phyloP scores from a whole-genome alignment of 2,329 filamentous ascomycete species.

The Xylogone sp. region DNA sequence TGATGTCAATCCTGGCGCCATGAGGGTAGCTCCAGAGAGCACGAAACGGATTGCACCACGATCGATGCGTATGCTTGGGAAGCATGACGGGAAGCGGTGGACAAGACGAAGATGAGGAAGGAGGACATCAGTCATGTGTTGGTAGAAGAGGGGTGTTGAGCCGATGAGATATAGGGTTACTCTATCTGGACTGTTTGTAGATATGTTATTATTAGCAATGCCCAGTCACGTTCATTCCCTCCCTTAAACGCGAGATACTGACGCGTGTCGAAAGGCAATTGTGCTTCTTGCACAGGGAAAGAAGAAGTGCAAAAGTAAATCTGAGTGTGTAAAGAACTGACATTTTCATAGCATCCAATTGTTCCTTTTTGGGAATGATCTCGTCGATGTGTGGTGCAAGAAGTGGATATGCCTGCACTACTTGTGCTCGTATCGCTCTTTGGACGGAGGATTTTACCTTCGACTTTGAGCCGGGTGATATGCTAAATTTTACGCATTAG shows the following conservation, averaged over 20 bases:
- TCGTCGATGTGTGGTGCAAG: constrained; percentile 88
- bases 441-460: constrained; percentile 98
- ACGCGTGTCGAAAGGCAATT: background rate
- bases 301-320: too few species aligned
- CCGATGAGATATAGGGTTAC: constrained; percentile 84
- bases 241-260: too few species aligned
- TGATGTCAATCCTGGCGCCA: constrained; percentile 90
- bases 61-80: constrained; percentile 85
- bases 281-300: too few species aligned
- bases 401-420: constrained; percentile 80
- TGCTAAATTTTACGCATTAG: constrained; percentile 45
- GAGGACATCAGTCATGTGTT: constrained; percentile 69
- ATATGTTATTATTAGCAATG: background rate
- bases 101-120: constrained; percentile 87
- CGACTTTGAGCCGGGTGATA: constrained; percentile 75
- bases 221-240: too few species aligned
- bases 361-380: constrained; percentile 90
- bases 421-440: constrained; percentile 76
- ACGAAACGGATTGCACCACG: constrained; percentile 96
- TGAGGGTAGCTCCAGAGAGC: constrained; percentile 85
- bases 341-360: constrained; percentile 87
- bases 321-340: constrained; percentile 32
- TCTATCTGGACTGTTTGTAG: constrained; percentile 64
- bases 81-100: constrained; percentile 82
- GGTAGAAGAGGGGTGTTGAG: constrained; percentile 80